Evolutionary conservation across 306 rosid species (phyloP), one percentile per base, ranked within the genome.

Genomic region (Adenanthera pavonina): DNA sequence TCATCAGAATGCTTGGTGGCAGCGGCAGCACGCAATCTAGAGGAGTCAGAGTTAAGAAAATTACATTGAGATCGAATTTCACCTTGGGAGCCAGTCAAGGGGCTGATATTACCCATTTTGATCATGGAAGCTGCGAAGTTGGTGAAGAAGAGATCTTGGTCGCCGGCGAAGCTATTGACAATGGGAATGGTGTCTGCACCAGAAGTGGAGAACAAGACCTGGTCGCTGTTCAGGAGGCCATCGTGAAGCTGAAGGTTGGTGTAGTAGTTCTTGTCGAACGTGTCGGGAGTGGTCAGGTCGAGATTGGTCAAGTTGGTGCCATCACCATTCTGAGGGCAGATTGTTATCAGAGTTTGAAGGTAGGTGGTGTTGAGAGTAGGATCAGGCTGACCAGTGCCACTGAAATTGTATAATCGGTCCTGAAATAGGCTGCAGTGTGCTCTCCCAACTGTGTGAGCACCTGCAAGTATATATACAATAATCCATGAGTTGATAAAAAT

Each of bases 381-480:
- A n/a, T 87, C 90, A 1, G 88, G 86, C 6, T 57, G 77, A 1
- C 79, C 52, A 0, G 76, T 79, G 68, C 6, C 7, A 7, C 7
- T 87, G 69, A 87, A 87, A 44, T 81, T 53, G 76, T 80, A 86
- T 41, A 84, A 53, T 54, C 87, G 75, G 7, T 44, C 0, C 14
- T 1, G 1, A 7, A 84, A 77, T 8, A 5, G 34, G 0, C 69
- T 6, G 36, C 87, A 86, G 1, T 46, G 64, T 8, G 85, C 80
- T 66, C 76, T 80, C 44, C 89, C 87, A 51, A 86, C 67, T 2
- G 89, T 80, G 72, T 86, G 87, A 19, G 89, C 89, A 59, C 87
- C 89, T 87, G 78, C 69, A 60, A 17, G 13, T 46, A 10, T 14
- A 57, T 11, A 25, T 25, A 25, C 30, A 25, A 25, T 25, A 25